A percentile compares a stretch with the other conserved stretches of the same genome.
phyloP scores from a whole-genome alignment of 441 rosid species.

The Rhodomyrtus psidioides region DNA sequence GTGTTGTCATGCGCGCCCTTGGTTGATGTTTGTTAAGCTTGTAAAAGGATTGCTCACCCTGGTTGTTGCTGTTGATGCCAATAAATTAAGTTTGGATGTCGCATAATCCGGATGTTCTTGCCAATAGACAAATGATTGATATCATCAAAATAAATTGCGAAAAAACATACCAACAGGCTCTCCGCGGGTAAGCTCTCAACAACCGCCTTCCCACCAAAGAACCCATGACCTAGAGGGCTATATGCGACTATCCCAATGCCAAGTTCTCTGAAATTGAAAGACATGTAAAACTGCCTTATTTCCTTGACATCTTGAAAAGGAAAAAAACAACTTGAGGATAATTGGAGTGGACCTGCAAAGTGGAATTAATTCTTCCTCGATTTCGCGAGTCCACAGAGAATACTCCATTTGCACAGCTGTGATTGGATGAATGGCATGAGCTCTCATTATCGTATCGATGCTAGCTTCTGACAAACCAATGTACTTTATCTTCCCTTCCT shows the following conservation, averaged over 20 bases:
- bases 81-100: background rate
- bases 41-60: background rate
- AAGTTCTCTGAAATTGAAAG: conserved; percentile 24
- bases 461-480: conserved; percentile 43
- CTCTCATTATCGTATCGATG: conserved; percentile 35
- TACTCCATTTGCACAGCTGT: conserved; percentile 43
- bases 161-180: conserved; percentile 20
- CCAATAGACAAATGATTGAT: background rate
- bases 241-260: conserved; percentile 37
- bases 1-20: too few species aligned
- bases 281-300: background rate
- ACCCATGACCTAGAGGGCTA: conserved; percentile 44
- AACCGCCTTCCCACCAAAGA: conserved; percentile 42
- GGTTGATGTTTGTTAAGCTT: background rate
- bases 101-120: background rate
- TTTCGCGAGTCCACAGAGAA: conserved; percentile 38
- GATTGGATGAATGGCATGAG: conserved; percentile 38
- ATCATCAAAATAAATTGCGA: background rate
- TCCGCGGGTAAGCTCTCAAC: conserved; percentile 19
- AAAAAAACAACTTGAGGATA: background rate
- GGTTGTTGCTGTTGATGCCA: background rate
- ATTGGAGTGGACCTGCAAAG: conserved; percentile 24
- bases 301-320: background rate
- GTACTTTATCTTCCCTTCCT: conserved; percentile 36
- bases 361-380: conserved; percentile 36